phyloP scores from a whole-genome alignment of 2,329 filamentous ascomycete species.

The Aspergillus persii region DNA sequence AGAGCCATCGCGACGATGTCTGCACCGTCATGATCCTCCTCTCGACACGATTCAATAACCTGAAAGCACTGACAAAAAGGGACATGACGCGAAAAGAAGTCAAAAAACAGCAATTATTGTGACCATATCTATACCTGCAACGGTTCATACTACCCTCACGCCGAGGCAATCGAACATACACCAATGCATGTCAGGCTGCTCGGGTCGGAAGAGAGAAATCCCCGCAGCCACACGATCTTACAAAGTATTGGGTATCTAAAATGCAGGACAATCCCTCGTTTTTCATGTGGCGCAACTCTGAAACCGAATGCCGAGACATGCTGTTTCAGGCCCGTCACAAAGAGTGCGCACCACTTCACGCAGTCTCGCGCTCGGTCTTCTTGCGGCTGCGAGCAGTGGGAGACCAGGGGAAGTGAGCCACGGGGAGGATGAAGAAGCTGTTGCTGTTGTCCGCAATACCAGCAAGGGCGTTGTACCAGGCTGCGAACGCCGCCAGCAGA shows the following conservation, averaged over 20 bases:
- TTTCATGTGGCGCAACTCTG: background rate
- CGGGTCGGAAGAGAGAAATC: background rate
- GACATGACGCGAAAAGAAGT: constrained; percentile 6
- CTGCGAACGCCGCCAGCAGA: constrained; percentile 74
- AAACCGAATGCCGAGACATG: background rate
- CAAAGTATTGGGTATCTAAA: constrained; percentile 33
- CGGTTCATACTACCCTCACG: background rate
- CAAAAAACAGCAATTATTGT: constrained; percentile 6
- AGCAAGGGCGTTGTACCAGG: constrained; percentile 84
- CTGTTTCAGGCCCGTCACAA: background rate
- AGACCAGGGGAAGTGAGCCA: constrained; percentile 94
- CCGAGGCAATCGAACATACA: background rate
- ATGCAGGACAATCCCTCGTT: constrained; percentile 22
- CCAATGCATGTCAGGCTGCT: background rate
- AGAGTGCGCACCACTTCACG: constrained; percentile 21
- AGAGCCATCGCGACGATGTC: constrained; percentile 5
- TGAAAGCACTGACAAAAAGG: constrained; percentile 2
- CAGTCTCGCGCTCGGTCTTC: constrained; percentile 50
- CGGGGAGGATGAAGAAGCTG: constrained; percentile 91
- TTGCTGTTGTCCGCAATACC: constrained; percentile 69
- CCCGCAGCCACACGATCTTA: constrained; percentile 20
- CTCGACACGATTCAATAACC: background rate
- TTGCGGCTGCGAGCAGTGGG: constrained; percentile 64
- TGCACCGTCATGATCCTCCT: constrained; percentile 10
- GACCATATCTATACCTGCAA: constrained; percentile 9